These are phyloP conservation scores for Xylariaceae sp. DNA, from an alignment of 2,329 filamentous ascomycete species.

Conservation along the genomic window DNA sequence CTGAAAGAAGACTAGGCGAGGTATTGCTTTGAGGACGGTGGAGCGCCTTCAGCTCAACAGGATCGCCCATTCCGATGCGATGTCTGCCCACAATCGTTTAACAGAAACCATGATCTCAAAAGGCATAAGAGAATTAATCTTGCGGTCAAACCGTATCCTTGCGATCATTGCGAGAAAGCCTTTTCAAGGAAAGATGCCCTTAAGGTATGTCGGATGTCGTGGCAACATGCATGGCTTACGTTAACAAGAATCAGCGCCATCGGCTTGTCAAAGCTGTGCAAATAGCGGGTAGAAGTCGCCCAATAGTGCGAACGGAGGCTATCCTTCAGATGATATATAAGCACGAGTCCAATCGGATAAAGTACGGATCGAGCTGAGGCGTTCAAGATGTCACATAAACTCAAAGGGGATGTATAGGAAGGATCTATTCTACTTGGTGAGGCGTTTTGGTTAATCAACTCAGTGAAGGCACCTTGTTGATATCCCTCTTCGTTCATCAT, in stretches of 20 bases:
- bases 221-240: not conserved
- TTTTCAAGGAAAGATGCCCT: slow-evolving; percentile 95
- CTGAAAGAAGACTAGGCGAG: no score
- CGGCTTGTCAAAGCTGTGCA: slow-evolving; percentile 63
- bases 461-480: no score
- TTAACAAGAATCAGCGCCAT: slow-evolving; percentile 47
- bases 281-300: slow-evolving; percentile 30
- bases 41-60: slow-evolving; percentile 49
- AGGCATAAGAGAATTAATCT: slow-evolving; percentile 93
- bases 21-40: no score
- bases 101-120: slow-evolving; percentile 93
- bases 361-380: slow-evolving; percentile 23
- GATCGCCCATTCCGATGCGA: slow-evolving; percentile 96
- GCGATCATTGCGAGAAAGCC: slow-evolving; percentile 86
- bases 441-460: no score
- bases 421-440: no score
- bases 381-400: no score
- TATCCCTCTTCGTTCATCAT: no score
- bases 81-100: slow-evolving; percentile 88
- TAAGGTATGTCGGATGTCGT: slow-evolving; percentile 66
- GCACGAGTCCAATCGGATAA: slow-evolving; percentile 17
- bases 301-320: slow-evolving; percentile 17
- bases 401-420: no score
- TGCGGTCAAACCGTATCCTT: slow-evolving; percentile 93
- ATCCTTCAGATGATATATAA: slow-evolving; percentile 23